Conservation (phyloP, 345 rosid genomes). For the Turritis glabra region DNA sequence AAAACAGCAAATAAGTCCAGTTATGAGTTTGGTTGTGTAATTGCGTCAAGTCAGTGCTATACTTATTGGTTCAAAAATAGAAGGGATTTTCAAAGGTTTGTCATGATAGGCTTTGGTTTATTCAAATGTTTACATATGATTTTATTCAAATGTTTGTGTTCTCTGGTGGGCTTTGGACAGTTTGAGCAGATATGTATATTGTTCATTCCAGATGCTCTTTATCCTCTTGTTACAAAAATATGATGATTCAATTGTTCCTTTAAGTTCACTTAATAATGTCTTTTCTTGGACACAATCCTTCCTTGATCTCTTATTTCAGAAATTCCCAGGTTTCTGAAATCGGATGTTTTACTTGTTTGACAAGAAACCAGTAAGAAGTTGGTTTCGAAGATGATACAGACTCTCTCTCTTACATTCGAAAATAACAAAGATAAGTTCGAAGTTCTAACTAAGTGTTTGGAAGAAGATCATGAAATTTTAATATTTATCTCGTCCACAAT, state of each 20-base stretch:
- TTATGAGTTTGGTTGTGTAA: constrained; percentile 42
- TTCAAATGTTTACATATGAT: neutral
- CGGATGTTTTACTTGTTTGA: neutral
- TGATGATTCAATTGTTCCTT: neutral
- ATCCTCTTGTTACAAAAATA: neutral
- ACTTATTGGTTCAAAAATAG: constrained; percentile 13
- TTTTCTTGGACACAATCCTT: neutral
- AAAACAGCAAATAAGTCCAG: constrained; percentile 46
- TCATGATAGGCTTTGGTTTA: constrained; percentile 27
- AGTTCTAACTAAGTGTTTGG: too few species aligned
- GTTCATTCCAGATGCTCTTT: constrained; percentile 3
- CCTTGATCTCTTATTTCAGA: neutral
- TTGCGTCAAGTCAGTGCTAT: constrained; percentile 16
- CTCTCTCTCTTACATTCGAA: too few species aligned
- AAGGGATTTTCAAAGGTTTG: neutral
- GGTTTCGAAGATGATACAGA: too few species aligned
- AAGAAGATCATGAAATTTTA: too few species aligned
- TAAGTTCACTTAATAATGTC: neutral
- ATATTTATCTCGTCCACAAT: neutral
- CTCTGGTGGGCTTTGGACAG: neutral
- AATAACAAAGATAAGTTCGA: too few species aligned
- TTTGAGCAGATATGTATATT: neutral
- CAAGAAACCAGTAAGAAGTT: neutral
- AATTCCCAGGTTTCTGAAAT: neutral
- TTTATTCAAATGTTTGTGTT: constrained; percentile 15